These are phyloP conservation scores for Colletotrichum gloeosporioides DNA, from an alignment of 2,329 filamentous ascomycete genomes.

Conservation along the genomic window DNA sequence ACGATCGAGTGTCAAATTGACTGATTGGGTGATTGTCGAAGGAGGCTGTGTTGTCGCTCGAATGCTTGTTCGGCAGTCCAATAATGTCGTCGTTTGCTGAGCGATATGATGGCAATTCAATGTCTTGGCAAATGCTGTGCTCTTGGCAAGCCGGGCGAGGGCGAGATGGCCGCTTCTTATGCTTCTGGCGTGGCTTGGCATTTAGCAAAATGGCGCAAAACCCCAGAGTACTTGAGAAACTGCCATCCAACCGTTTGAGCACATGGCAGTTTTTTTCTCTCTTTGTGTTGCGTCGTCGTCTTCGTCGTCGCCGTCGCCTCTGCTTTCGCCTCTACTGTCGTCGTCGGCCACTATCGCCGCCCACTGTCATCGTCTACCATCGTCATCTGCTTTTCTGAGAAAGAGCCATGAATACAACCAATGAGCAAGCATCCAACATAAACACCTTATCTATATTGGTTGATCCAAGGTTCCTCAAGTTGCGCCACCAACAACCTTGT, in stretches of 20 bases:
- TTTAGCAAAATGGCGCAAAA: background rate
- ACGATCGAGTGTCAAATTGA: background rate
- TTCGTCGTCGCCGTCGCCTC: background rate
- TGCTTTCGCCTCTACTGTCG: background rate
- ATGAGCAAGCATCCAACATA: background rate
- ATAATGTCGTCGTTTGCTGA: background rate
- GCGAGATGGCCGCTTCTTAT: constrained; percentile 5
- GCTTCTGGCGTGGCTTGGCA: background rate
- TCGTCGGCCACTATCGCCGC: too few species aligned
- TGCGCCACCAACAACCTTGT: background rate
- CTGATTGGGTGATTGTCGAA: background rate
- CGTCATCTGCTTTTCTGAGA: background rate
- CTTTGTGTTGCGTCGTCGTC: background rate
- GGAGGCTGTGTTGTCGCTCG: background rate
- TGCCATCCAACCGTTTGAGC: background rate
- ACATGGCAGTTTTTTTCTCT: background rate
- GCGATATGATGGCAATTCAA: background rate
- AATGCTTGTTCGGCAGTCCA: background rate
- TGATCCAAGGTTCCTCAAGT: background rate
- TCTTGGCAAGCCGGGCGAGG: background rate
- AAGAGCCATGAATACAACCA: background rate
- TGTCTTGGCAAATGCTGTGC: background rate
- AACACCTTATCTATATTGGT: background rate
- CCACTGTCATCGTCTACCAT: background rate
- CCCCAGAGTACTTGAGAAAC: background rate